Base-by-base conservation (phyloP, 257 asterid genomes). In the Solanum megistacrolobum region DNA sequence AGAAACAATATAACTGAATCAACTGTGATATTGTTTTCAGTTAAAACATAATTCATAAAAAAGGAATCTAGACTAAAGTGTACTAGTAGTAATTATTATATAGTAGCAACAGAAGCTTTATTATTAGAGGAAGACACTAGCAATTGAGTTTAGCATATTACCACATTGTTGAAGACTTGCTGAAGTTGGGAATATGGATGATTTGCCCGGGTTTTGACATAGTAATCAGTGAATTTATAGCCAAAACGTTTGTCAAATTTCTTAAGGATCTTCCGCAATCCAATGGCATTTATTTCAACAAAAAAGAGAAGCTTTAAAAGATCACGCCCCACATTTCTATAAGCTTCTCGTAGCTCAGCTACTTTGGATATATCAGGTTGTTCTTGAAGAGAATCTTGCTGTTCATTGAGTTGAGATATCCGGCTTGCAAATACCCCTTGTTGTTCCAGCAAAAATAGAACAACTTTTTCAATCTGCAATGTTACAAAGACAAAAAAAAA, bases 101-200 rank as follows among this genome's bases (percentile, higher is more conserved):
- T 46, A 27, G 85, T 9, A 43, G 85, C 10, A 46, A 27, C 27
- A 27, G 18, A 12, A 43, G 25, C 39, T 27, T 27, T 81, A 18
- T 81, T 48, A 46, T 36, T 6, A 66, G 58, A 27, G 43, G 34
- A 81, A 72, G 58, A 29, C 25, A 34, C 27, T 31, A 86, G 72
- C 23, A 81, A 16, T 65, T 65, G 39, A 88, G 35, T 29, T 46
- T 86, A 87, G 90, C 55, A 87, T 89, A 91, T 91, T 95, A 97
- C 99, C 98, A 97, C 99, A 91, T 97, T 98, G 94, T 96, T 97
- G 92, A 97, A 96, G 20, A 97, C 96, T 92, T 96, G 98, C 93
- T 93, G 98, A 89, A 97, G 99, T 89, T 96, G 99, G 83, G 99
- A 97, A 92, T 97, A 97, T 62, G 99, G 99, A 92, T 97, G 99